A percentile compares a stretch with the other conserved stretches of the same genome.
Conservation (phyloP, 192 early-diverging fungal species). For the Gamsiella multidivaricata region DNA sequence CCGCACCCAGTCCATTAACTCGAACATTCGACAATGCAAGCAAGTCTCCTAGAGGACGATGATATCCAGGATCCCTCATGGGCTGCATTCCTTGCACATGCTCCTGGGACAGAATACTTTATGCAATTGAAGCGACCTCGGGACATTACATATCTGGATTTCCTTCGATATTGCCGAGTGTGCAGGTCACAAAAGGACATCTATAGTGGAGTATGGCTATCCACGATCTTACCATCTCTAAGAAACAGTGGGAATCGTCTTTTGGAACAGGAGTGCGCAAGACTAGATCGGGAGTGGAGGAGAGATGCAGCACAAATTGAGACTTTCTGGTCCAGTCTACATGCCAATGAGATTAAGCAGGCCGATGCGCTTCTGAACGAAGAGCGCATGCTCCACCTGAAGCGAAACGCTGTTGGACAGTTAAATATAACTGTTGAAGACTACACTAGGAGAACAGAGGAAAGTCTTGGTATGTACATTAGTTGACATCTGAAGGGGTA, state of each 20-base stretch:
- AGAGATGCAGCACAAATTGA: constrained; percentile 2
- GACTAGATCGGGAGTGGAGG: constrained; percentile 1
- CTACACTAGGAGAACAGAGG: too few species aligned
- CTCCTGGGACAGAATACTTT: not conserved
- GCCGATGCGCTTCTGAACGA: not conserved
- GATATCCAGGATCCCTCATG: not conserved
- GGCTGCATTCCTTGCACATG: not conserved
- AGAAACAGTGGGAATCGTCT: constrained; percentile 3
- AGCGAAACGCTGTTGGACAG: constrained; percentile 1
- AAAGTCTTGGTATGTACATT: too few species aligned
- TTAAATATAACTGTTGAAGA: constrained; percentile 6
- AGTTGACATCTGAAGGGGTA: too few species aligned
- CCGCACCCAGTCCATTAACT: not conserved
- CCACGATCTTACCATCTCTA: constrained; percentile 5
- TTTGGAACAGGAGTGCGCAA: constrained; percentile 6
- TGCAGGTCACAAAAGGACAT: not conserved
- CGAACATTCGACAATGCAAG: constrained; percentile 1
- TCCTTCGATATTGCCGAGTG: not conserved
- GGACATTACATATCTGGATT: constrained; percentile 8
- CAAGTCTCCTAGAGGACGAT: not conserved
- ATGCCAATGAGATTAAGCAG: not conserved
- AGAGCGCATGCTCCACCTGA: constrained; percentile 6
- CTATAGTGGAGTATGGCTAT: not conserved
- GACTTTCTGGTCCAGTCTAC: not conserved
- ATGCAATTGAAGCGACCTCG: constrained; percentile 3